Conservation (phyloP, 73 alveolate species). For the Paraurostyla sp. region DNA sequence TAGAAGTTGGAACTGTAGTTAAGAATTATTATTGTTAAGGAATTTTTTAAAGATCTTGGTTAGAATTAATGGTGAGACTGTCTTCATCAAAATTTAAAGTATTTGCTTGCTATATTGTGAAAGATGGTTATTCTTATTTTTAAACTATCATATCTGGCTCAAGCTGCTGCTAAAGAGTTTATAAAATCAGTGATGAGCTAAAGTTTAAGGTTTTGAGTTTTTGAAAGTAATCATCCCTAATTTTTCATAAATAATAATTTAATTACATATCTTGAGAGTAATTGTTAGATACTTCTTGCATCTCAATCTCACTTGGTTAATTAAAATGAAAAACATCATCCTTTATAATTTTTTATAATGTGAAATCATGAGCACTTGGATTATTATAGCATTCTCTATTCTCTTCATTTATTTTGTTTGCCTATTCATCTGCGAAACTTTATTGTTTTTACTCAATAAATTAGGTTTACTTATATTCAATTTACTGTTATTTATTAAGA, state of each 20-base stretch:
- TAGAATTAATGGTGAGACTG: too few relatives aligned
- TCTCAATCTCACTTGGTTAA: slow-evolving; percentile 38
- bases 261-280: slow-evolving; percentile 20
- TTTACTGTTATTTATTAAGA: not conserved
- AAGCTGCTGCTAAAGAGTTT: not conserved
- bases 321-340: slow-evolving; percentile 11
- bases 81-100: too few relatives aligned
- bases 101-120: too few relatives aligned
- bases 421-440: not conserved
- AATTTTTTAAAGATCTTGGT: too few relatives aligned
- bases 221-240: slow-evolving; percentile 22
- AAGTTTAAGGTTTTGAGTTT: not conserved
- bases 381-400: not conserved
- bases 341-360: not conserved
- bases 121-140: too few relatives aligned
- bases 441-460: not conserved
- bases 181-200: not conserved
- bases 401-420: not conserved
- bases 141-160: slow-evolving; percentile 23
- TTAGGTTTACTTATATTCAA: not conserved
- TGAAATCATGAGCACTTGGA: not conserved
- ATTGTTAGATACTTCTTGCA: slow-evolving; percentile 15
- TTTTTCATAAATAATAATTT: not conserved
- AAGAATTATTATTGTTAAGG: too few relatives aligned
- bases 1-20: too few relatives aligned